Evolutionary conservation across 352 stramenopile genomes (phyloP), one percentile per base, ranked within the genome.

Genomic region (Bremia lactucae): DNA sequence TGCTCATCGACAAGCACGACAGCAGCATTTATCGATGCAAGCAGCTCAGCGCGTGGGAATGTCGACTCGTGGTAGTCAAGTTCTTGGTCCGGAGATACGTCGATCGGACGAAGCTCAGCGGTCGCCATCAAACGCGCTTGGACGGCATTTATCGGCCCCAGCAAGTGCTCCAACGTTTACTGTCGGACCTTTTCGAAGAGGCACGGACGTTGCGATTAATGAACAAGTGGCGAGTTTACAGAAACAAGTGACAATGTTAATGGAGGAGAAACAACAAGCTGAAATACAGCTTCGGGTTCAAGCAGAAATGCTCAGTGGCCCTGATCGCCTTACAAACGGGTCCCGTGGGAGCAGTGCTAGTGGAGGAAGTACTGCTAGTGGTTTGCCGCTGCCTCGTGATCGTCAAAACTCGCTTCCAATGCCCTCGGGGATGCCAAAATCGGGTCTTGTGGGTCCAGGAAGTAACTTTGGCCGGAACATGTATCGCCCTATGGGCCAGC

Each of bases 211-310:
- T 19, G 68, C 60, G 10, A 75, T 93, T 16, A 79, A 88, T 36
- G 60, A 85, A 55, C 77, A 90, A 48, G 80, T 93, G 6, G 76
- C 72, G 36, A 74, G 52, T 64, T 51, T 93, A n/a, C 80, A 93
- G 59, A 81, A 87, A 46, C 78, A 90, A 36, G 77, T 93, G 3
- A 76, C 72, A 14, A 56, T 80, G 49, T 70, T 93, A 4, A 74
- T 93, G 64, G 78, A 90, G 53, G 73, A 93, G 50, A 93, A 93
- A 21, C 66, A 90, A 43, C 49, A 82, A 39, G 80, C 77, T 1
- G 75, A 93, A 47, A 73, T 68, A 23, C 71, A 87, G 46, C 42
- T 93, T 15, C 77, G 77, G 13, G 57, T 62, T 5, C 77, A 90
- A 46, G 69, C 77, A 7, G 72, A 86, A 42, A 68, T 87, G 42